Base-by-base conservation (phyloP, 2,329 filamentous ascomycete genomes). In the Penicillium sp. region DNA sequence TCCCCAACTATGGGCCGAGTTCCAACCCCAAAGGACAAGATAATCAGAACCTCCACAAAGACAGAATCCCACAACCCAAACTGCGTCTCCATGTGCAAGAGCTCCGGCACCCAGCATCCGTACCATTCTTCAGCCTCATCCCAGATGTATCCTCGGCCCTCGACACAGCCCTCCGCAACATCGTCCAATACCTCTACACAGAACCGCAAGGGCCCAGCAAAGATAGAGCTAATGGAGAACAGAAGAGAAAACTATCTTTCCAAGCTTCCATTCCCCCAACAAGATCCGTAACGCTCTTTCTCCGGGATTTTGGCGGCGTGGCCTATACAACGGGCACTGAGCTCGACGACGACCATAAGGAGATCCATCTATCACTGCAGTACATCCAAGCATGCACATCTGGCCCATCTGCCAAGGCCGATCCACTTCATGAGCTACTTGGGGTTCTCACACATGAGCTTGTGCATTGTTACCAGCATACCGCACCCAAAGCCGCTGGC, bases 391-490 rank as follows among this genome's bases (percentile, higher is more conserved):
- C 62, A 21, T 64, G 63, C 43, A 61, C 56, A 13, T 55, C 51
- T 6, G 56, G 53, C 0, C 41, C 35, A 63, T 66, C 52, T 58
- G 62, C 57, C 56, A 65, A 57, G 55, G 53, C 43, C 50, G 64
- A 73, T 45, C 67, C 72, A 59, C 37, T 74, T 68, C 60, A 74
- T 39, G 91, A 98, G 77, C 86, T 97, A 57, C 77, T 84, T 19
- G 95, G 95, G 41, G 92, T 98, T 0, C 74, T 98, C 21, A 89
- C 90, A 1, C 93, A 98, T 72, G 93, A 98, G 76, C 87, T 97
- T 60, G 93, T 98, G 14, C 95, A 98, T 77, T 97, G 92, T 76
- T 96, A 90, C 77, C 93, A 98, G 74, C 89, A 90, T 75, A 88
- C 91, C 65, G 89, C 81, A 2, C 78, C 78, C 0, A 77, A 86